Conservation (phyloP, 2,329 filamentous ascomycete species). For the Pseudogymnoascus sp. region DNA sequence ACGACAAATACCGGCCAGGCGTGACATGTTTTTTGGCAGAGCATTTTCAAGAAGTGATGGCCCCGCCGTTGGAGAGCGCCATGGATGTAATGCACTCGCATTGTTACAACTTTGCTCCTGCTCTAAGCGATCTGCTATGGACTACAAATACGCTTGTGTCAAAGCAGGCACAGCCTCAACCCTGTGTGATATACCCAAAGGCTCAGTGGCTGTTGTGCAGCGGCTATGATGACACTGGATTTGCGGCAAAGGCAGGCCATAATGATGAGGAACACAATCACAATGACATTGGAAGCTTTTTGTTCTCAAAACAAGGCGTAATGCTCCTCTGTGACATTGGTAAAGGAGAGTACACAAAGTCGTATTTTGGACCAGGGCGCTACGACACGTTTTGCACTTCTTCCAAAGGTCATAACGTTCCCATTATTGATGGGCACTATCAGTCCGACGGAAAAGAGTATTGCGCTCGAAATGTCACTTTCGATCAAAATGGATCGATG, state of each 20-base stretch:
- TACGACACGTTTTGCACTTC: not conserved
- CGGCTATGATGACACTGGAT: not conserved
- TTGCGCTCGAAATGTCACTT: not conserved
- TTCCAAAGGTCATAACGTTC: not conserved
- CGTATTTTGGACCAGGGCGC: not conserved
- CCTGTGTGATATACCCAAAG: not conserved
- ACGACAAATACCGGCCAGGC: not conserved
- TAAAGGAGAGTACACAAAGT: not conserved
- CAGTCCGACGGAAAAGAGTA: not conserved
- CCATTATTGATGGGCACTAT: not conserved
- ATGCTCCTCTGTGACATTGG: slow-evolving; percentile 1
- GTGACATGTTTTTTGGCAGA: slow-evolving; percentile 2
- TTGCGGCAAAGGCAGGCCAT: not conserved
- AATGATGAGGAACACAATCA: slow-evolving; percentile 1
- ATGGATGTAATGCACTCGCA: slow-evolving; percentile 2
- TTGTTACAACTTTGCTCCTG: slow-evolving; percentile 2
- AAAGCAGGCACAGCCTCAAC: not conserved
- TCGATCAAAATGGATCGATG: not conserved
- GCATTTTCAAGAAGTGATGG: not conserved
- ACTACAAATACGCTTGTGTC: not conserved
- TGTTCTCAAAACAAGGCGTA: not conserved
- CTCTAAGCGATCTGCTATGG: not conserved
- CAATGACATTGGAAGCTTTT: not conserved
- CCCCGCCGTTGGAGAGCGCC: not conserved
- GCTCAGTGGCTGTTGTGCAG: not conserved